These are phyloP conservation scores for Russula earlei DNA, from an alignment of 768 basidiomycete species.

Conservation along the genomic window DNA sequence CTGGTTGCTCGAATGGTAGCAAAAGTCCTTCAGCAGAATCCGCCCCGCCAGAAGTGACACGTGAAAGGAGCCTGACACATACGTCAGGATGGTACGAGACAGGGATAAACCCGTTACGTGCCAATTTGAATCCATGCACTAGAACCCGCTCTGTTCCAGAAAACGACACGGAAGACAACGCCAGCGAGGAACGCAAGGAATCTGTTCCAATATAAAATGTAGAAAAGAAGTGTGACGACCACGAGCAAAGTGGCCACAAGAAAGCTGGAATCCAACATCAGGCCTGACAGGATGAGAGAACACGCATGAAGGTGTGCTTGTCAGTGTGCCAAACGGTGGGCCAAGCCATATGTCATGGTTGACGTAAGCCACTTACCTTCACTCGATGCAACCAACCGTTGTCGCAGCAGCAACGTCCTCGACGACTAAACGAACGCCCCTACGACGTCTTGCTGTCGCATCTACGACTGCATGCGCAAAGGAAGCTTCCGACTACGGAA, in stretches of 20 bases:
- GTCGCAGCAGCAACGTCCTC: constrained; percentile 18
- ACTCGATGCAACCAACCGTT: constrained; percentile 15
- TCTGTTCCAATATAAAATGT: constrained; percentile 90
- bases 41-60: constrained; percentile 82
- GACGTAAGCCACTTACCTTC: too few relatives aligned
- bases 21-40: constrained; percentile 78
- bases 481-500: constrained; percentile 75
- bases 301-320: not conserved
- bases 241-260: constrained; percentile 55
- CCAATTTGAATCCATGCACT: constrained; percentile 83
- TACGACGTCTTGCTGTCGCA: constrained; percentile 59
- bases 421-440: constrained; percentile 33
- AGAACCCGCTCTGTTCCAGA: constrained; percentile 71
- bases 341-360: too few relatives aligned
- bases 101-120: constrained; percentile 24
- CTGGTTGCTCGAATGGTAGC: constrained; percentile 89
- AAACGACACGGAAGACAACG: constrained; percentile 53
- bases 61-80: constrained; percentile 69
- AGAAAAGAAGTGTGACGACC: constrained; percentile 48
- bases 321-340: too few relatives aligned
- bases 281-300: not conserved
- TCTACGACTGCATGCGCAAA: constrained; percentile 62
- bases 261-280: constrained; percentile 51
- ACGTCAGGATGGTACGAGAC: not conserved
- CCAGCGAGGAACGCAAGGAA: constrained; percentile 63